Percentiles rank a stretch among this genome's conserved stretches.
phyloP scores from a whole-genome alignment of 1,139 yeast species.

The Casaregolazyma suthepensis region DNA sequence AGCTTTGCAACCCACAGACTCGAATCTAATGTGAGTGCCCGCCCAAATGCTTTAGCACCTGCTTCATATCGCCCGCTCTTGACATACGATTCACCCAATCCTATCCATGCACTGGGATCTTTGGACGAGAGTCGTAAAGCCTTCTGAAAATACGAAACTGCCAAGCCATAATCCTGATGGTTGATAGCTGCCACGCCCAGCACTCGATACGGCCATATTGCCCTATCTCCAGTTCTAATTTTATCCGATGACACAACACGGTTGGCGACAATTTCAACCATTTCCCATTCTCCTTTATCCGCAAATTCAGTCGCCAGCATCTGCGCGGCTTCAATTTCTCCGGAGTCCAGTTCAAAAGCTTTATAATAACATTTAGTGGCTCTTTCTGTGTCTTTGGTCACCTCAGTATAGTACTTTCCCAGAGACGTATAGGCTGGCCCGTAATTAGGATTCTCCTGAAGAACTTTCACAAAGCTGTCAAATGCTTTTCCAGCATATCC shows the following conservation, averaged over 20 bases:
- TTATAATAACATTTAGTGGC: conserved; percentile 85
- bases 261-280: conserved; percentile 70
- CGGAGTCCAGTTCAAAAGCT: conserved; percentile 81
- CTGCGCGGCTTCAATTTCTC: conserved; percentile 69
- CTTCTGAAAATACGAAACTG: conserved; percentile 83
- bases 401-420: conserved; percentile 61
- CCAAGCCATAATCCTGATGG: conserved; percentile 64
- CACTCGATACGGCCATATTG: conserved; percentile 78
- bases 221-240: conserved; percentile 32
- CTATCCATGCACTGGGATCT: conserved; percentile 84
- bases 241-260: conserved; percentile 53
- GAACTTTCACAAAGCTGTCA: conserved; percentile 51
- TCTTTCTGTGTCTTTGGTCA: conserved; percentile 53
- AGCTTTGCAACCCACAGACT: conserved; percentile 57
- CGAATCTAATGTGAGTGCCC: conserved; percentile 51
- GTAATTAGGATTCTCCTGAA: conserved; percentile 55
- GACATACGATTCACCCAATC: conserved; percentile 87
- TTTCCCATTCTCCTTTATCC: conserved; percentile 67
- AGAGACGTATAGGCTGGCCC: conserved; percentile 77
- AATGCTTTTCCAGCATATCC: conserved; percentile 36
- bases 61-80: conserved; percentile 84
- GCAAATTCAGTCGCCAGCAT: conserved; percentile 67
- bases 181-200: conserved; percentile 76
- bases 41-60: conserved; percentile 71
- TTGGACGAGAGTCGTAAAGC: conserved; percentile 63